These are phyloP conservation scores for Aspergillus tanneri DNA, from an alignment of 2,329 filamentous ascomycete species.

Conservation along the genomic window DNA sequence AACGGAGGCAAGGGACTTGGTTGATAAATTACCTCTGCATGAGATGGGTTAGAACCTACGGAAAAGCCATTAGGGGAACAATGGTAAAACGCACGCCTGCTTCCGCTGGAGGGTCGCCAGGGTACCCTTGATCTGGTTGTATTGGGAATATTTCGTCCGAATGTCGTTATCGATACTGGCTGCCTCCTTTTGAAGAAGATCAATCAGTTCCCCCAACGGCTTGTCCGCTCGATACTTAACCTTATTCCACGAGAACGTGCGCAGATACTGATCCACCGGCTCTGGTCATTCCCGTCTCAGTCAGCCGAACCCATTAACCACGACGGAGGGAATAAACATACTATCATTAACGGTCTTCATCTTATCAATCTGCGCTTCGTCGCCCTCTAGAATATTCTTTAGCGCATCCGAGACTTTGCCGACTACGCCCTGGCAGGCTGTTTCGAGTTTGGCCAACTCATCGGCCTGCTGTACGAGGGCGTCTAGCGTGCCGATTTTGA, in stretches of 20 bases:
- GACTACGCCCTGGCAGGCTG: slow-evolving; percentile 76
- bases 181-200: slow-evolving; percentile 87
- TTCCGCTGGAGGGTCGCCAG: slow-evolving; percentile 78
- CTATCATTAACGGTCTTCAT: slow-evolving; percentile 95
- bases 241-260: slow-evolving; percentile 92
- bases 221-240: slow-evolving; percentile 95
- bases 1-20: slow-evolving; percentile 87
- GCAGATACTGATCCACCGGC: slow-evolving; percentile 91
- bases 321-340: slow-evolving; percentile 46
- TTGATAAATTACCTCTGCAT: slow-evolving; percentile 80
- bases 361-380: slow-evolving; percentile 76
- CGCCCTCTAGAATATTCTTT: slow-evolving; percentile 76
- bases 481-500: slow-evolving; percentile 97
- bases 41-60: slow-evolving; percentile 3
- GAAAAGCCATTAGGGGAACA: slow-evolving; percentile 1
- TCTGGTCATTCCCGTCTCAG: slow-evolving; percentile 54
- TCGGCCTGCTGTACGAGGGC: slow-evolving; percentile 94
- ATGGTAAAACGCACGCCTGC: slow-evolving; percentile 69
- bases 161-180: slow-evolving; percentile 93
- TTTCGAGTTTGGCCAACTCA: slow-evolving; percentile 84
- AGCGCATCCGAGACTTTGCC: slow-evolving; percentile 85
- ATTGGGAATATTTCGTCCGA: slow-evolving; percentile 90
- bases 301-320: slow-evolving; percentile 6
- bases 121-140: slow-evolving; percentile 85
- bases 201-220: slow-evolving; percentile 80